phyloP scores from a whole-genome alignment of 139 green algal species.

The Chlorella sp. region DNA sequence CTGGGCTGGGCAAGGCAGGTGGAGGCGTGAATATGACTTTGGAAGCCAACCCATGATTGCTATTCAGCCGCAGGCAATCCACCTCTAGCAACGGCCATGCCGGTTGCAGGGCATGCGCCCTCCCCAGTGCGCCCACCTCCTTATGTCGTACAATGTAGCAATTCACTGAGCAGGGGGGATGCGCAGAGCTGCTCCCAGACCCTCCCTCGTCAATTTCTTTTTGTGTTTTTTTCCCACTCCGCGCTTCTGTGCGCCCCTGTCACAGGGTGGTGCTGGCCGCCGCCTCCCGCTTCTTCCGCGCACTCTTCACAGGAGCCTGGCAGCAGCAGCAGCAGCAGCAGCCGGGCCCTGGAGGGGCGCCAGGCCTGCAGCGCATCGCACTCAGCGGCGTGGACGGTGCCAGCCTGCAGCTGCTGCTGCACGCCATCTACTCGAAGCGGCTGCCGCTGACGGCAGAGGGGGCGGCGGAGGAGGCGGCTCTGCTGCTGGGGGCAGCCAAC shows the following conservation, averaged over 20 bases:
- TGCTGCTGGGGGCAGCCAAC: conserved; percentile 31
- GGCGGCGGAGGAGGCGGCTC: not conserved
- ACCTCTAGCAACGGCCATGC: no score
- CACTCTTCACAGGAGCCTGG: conserved; percentile 51
- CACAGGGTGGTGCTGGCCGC: conserved; percentile 55
- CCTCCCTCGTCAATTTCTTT: no score
- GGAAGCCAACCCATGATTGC: no score
- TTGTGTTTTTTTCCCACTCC: no score
- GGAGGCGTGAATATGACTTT: no score
- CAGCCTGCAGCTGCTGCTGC: conserved; percentile 43
- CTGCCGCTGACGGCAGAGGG: conserved; percentile 15
- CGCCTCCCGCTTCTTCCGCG: conserved; percentile 56
- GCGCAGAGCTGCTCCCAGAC: no score
- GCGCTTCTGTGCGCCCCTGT: not conserved
- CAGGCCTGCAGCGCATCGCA: not conserved
- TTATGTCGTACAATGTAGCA: no score
- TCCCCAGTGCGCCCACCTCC: no score
- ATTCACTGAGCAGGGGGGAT: no score
- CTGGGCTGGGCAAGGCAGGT: no score
- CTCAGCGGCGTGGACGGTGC: conserved; percentile 41
- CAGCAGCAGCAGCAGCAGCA: conserved; percentile 3
- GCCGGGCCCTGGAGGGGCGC: not conserved
- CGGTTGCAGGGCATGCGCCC: no score
- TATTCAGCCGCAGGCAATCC: no score
- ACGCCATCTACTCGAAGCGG: conserved; percentile 50